Evolutionary conservation across 495 filamentous ascomycete species (phyloP).

Genomic region (Oidiodendron maius): DNA sequence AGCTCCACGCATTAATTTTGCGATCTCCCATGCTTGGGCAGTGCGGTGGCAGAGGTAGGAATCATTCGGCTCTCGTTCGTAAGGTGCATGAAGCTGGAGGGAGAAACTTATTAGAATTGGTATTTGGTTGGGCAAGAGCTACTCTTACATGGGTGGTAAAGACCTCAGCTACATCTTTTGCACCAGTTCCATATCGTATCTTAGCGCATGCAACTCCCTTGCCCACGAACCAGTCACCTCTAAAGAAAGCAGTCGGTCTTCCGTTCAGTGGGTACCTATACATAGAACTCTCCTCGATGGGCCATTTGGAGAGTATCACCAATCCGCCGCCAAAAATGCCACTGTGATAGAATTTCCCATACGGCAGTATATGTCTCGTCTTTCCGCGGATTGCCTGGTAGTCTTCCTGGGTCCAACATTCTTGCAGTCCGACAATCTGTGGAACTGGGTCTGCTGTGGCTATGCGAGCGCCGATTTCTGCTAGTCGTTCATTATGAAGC

Average conservation of each 20-base stretch:
- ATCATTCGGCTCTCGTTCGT: slow-evolving; percentile 72
- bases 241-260: slow-evolving; percentile 84
- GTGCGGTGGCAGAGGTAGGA: slow-evolving; percentile 86
- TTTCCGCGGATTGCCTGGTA: slow-evolving; percentile 73
- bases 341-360: slow-evolving; percentile 89
- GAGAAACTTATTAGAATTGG: slow-evolving; percentile 9
- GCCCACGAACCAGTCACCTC: slow-evolving; percentile 92
- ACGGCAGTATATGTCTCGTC: slow-evolving; percentile 74
- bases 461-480: slow-evolving; percentile 75
- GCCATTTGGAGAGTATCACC: slow-evolving; percentile 91
- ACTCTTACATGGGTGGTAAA: slow-evolving; percentile 77
- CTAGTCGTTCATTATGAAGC: slow-evolving; percentile 70
- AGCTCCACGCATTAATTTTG: slow-evolving; percentile 82
- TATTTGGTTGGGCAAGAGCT: not conserved
- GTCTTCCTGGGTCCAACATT: slow-evolving; percentile 92
- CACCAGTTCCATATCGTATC: slow-evolving; percentile 63
- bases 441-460: slow-evolving; percentile 60
- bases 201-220: slow-evolving; percentile 88
- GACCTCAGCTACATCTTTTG: slow-evolving; percentile 73
- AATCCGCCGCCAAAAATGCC: slow-evolving; percentile 86
- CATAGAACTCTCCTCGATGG: slow-evolving; percentile 91
- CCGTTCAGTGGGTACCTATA: slow-evolving; percentile 86
- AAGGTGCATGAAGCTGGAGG: slow-evolving; percentile 75
- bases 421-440: slow-evolving; percentile 88
- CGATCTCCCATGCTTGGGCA: slow-evolving; percentile 95